Base-by-base conservation (phyloP, 176 grass and related monocot genomes). In the Raddia distichophylla region DNA sequence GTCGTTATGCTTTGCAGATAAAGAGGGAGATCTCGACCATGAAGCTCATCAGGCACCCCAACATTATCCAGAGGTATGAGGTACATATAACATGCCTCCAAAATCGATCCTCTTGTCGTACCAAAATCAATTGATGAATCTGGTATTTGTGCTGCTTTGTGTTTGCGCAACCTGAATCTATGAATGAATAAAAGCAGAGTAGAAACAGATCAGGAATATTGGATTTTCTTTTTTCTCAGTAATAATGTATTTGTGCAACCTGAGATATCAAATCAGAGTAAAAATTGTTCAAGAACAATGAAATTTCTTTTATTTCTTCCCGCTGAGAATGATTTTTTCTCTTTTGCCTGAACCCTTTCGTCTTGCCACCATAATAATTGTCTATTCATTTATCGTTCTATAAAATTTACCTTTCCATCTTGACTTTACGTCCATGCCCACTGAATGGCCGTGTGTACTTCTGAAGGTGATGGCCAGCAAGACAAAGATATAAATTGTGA, bases 11-110 rank as follows among this genome's bases (percentile, higher is more conserved):
- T 58, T 17, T 82, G 42, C 85, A 99, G 97, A 99, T 99, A 86
- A 99, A 96, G 82, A 91, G 97, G 20, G 93, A 99, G 87, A 99
- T 99, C 60, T 92, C 97, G 20, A 99, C 97, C 15, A 99, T 99
- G 97, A 99, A 99, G 74, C 86, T 99, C 64, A 90, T 99, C 73
- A 90, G 84, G 72, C 97, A 99, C 70, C 97, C 97, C 51, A 99
- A 96, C 83, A 93, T 99, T 56, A 96, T 99, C 60, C 80, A 82
- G 54, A 95, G 96, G 97, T 59, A 90, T n/a, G 96, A 99, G 93
- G 96, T 99, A 76, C 58, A 40, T 27, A 27, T 27, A 27, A 27
- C 10, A 50, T 33, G 53, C 86, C 33, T 67, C 56, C 71, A 84
- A 7, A 19, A 75, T 75, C 61, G 27, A 35, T 82, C 15, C 45